Evolutionary conservation across 1,284 basidiomycete species (phyloP).

Genomic region (Bjerkandera adusta): DNA sequence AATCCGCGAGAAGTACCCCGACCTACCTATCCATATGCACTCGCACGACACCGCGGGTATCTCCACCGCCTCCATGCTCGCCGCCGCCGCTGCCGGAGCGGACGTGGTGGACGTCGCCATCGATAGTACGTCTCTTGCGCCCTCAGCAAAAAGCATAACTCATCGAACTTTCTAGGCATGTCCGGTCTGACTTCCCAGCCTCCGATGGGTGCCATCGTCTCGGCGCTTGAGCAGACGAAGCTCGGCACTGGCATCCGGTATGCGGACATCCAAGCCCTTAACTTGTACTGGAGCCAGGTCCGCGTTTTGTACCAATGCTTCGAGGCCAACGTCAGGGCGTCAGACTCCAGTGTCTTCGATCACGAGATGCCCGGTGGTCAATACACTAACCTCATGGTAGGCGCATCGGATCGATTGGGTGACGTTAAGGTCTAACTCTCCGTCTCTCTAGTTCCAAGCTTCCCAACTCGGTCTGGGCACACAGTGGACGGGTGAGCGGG

Average conservation of each 20-base stretch:
- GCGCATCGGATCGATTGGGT: conserved; percentile 22
- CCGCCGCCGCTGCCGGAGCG: conserved; percentile 92
- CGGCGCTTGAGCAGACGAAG: conserved; percentile 92
- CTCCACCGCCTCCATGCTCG: conserved; percentile 94
- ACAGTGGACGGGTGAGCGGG: conserved; percentile 80
- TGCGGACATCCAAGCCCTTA: conserved; percentile 96
- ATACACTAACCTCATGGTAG: conserved; percentile 91
- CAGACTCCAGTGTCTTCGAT: conserved; percentile 96
- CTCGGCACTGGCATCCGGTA: conserved; percentile 97
- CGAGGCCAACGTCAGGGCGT: conserved; percentile 97
- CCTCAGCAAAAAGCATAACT: conserved; percentile 4
- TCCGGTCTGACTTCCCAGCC: conserved; percentile 98
- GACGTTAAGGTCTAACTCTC: neutral
- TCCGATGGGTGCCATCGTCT: conserved; percentile 95
- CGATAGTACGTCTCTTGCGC: conserved; percentile 65
- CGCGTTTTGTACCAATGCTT: conserved; percentile 95
- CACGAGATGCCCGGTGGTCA: conserved; percentile 99
- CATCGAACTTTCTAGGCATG: conserved; percentile 66
- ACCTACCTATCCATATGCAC: conserved; percentile 98
- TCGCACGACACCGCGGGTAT: conserved; percentile 99
- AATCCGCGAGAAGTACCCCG: conserved; percentile 94
- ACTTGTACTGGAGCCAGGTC: conserved; percentile 98
- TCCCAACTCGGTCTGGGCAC: conserved; percentile 95
- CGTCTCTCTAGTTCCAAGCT: conserved; percentile 85
- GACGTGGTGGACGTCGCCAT: conserved; percentile 99